Conservation (phyloP, 176 grass and related monocot species). For the Ampelocalamus luodianensis region DNA sequence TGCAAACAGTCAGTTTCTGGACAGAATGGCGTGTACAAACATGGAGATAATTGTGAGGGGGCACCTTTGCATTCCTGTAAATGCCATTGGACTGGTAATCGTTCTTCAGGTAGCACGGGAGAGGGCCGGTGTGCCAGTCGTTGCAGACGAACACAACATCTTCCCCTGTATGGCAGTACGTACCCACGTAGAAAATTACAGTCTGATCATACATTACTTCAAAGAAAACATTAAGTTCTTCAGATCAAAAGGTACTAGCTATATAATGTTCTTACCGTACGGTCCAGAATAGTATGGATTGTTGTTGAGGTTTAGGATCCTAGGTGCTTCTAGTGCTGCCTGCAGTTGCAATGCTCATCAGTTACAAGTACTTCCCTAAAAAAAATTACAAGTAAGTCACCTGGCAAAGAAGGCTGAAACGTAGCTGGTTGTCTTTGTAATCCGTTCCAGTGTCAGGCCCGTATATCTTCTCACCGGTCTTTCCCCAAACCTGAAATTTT, state of each 20-base stretch:
- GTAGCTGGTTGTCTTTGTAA: constrained; percentile 79
- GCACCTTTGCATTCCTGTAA: constrained; percentile 79
- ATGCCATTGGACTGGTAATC: constrained; percentile 74
- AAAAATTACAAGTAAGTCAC: background rate
- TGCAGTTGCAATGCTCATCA: constrained; percentile 19
- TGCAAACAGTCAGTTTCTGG: constrained; percentile 23
- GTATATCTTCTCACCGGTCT: constrained; percentile 94
- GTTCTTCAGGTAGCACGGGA: constrained; percentile 83
- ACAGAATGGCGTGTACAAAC: background rate
- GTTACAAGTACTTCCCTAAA: no score
- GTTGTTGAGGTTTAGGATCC: constrained; percentile 77
- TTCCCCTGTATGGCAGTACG: constrained; percentile 56
- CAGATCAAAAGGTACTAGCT: background rate
- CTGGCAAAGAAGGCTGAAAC: constrained; percentile 90
- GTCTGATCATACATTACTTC: background rate
- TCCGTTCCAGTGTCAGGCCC: constrained; percentile 75
- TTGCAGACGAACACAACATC: constrained; percentile 90
- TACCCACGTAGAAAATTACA: background rate
- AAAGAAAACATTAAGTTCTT: constrained; percentile 1
- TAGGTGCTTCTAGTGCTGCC: constrained; percentile 86
- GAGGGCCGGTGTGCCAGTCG: constrained; percentile 88
- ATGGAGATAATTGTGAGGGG: background rate
- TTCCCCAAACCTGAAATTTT: constrained; percentile 81
- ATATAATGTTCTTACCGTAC: constrained; percentile 55
- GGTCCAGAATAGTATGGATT: constrained; percentile 67